Percentiles rank a stretch among this genome's conserved stretches.
These are phyloP conservation scores for Pleurotus djamor DNA, from an alignment of 768 basidiomycete genomes.

Conservation along the genomic window DNA sequence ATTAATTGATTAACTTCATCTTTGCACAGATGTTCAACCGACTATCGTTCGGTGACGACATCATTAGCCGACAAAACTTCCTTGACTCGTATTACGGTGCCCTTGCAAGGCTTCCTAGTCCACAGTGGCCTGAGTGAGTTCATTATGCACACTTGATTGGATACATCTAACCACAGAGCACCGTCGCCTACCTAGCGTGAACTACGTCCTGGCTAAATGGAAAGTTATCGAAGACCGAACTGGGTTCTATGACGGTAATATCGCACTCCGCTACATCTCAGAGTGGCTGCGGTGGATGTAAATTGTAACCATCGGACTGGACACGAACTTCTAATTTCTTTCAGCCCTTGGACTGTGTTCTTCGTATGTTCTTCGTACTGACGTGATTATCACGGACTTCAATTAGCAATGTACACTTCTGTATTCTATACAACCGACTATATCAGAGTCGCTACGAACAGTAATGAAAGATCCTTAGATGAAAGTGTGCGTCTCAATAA, in stretches of 20 bases:
- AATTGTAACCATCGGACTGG: not conserved
- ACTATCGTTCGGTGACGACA: not conserved
- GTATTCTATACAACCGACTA: not conserved
- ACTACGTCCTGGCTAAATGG: slow-evolving; percentile 10
- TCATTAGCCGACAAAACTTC: slow-evolving; percentile 9
- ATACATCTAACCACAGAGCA: not conserved
- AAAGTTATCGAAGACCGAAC: slow-evolving; percentile 4
- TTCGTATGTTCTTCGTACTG: not conserved
- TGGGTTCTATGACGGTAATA: slow-evolving; percentile 4
- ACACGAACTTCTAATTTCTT: not conserved
- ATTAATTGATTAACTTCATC: not conserved
- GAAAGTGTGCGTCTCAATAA: not conserved
- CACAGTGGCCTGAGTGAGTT: slow-evolving; percentile 11
- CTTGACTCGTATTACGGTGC: slow-evolving; percentile 12
- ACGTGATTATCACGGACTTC: not conserved
- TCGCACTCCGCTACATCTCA: slow-evolving; percentile 8
- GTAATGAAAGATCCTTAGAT: too few species aligned
- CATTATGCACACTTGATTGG: too few species aligned
- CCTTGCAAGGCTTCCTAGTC: slow-evolving; percentile 4
- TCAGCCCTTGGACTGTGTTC: not conserved
- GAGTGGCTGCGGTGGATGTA: slow-evolving; percentile 11
- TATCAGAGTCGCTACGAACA: too few species aligned
- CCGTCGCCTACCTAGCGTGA: not conserved
- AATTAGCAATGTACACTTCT: not conserved
- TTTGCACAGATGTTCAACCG: slow-evolving; percentile 9